These are phyloP conservation scores for Tetramitus jugosus DNA, from an alignment of 208 protist species.

Conservation along the genomic window DNA sequence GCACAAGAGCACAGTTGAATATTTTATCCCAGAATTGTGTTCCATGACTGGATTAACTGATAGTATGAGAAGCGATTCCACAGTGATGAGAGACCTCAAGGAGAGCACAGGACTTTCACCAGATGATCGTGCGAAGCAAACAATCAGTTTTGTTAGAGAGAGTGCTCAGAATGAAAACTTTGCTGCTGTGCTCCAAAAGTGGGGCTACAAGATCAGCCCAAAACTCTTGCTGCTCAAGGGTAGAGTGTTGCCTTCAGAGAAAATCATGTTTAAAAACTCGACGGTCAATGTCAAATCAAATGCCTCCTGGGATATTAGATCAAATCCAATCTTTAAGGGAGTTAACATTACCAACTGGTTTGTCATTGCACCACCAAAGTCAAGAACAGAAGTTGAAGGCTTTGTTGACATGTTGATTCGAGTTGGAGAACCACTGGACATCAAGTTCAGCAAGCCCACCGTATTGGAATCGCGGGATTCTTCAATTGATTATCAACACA, in stretches of 20 bases:
- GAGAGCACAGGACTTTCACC: neutral
- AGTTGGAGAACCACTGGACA: neutral
- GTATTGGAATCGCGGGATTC: neutral
- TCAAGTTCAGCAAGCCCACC: neutral
- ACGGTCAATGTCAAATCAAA: too few species aligned
- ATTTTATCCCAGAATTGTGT: constrained; percentile 12
- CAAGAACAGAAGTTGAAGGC: neutral
- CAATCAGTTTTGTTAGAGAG: neutral
- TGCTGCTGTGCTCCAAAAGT: neutral
- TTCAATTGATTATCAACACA: neutral
- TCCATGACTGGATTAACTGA: constrained; percentile 2
- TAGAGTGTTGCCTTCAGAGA: neutral
- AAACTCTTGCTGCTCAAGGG: neutral
- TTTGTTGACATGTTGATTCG: neutral
- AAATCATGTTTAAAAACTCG: neutral
- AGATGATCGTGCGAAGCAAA: neutral
- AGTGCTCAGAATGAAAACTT: neutral
- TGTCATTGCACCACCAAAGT: neutral
- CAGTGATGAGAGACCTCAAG: neutral
- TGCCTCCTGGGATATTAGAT: neutral
- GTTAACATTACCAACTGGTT: neutral
- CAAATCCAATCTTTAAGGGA: neutral
- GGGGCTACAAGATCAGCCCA: neutral
- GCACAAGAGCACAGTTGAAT: neutral
- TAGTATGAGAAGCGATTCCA: neutral